Conservation (phyloP, 768 basidiomycete species). For the Podaxis sp. region DNA sequence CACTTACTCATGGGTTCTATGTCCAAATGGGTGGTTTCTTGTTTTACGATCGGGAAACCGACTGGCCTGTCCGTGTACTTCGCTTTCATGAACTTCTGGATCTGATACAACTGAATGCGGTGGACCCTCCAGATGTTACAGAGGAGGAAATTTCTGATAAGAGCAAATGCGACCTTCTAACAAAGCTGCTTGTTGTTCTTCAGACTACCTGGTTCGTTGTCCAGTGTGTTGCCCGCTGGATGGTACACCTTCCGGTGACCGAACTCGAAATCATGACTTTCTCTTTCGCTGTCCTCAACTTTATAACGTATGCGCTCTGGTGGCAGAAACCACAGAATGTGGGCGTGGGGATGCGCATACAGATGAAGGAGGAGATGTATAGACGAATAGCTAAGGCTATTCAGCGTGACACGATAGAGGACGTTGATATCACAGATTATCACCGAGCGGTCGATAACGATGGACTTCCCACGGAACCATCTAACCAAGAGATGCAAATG, state of each 20-base stretch:
- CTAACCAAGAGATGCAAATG: not conserved
- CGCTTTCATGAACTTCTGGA: conserved; percentile 4
- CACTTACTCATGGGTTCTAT: conserved; percentile 1
- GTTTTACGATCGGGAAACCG: not conserved
- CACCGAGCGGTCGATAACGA: not conserved
- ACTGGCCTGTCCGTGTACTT: not conserved
- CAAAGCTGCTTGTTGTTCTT: not conserved
- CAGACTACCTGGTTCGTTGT: conserved; percentile 11
- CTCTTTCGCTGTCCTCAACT: conserved; percentile 6
- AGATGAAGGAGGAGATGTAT: not conserved
- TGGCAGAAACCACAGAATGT: conserved; percentile 14
- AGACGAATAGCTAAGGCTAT: too few species aligned
- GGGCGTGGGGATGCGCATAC: not conserved
- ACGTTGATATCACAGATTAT: not conserved
- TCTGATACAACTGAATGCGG: not conserved
- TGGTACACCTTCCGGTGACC: not conserved
- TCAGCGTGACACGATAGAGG: not conserved
- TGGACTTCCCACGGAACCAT: not conserved
- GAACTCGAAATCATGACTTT: conserved; percentile 15
- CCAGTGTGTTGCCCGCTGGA: conserved; percentile 9
- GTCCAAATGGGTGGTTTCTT: conserved; percentile 8
- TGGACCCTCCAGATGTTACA: not conserved
- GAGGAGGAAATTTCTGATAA: conserved; percentile 1
- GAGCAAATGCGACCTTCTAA: conserved; percentile 10
- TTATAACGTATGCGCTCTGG: conserved; percentile 11